phyloP scores from a whole-genome alignment of 1,284 basidiomycete species.

The Sanguinoderma infundibulare region DNA sequence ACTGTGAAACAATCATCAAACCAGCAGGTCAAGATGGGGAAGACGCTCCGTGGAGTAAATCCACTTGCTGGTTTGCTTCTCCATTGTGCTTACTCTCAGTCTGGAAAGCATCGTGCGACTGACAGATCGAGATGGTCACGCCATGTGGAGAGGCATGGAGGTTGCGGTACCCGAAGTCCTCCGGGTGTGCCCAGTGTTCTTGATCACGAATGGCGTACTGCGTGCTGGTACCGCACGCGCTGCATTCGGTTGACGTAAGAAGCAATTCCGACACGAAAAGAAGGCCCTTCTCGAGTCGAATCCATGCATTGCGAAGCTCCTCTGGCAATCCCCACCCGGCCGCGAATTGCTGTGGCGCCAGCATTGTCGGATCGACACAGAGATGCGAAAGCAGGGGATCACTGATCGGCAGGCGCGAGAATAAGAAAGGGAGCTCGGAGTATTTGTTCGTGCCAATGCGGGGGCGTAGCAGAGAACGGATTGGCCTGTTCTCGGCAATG shows the following conservation, averaged over 20 bases:
- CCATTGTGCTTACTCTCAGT: too few species aligned
- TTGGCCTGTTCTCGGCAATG: too few species aligned
- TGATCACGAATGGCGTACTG: neutral
- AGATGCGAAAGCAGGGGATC: neutral
- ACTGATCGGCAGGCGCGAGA: neutral
- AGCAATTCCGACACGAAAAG: neutral
- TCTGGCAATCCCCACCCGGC: neutral
- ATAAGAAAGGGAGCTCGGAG: neutral
- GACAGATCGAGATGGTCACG: neutral
- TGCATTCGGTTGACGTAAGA: neutral
- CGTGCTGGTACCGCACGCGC: neutral
- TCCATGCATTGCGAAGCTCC: neutral
- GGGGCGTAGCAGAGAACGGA: neutral
- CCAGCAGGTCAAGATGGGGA: neutral
- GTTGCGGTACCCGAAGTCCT: neutral
- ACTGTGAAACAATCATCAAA: conserved; percentile 8
- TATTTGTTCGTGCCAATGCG: neutral
- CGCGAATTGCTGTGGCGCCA: neutral
- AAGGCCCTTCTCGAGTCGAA: neutral
- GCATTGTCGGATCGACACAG: neutral
- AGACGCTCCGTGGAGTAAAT: neutral
- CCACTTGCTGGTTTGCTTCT: too few species aligned
- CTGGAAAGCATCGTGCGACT: neutral
- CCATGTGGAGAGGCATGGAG: neutral
- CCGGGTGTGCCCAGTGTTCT: neutral